Percentiles rank a stretch among this genome's conserved stretches.
phyloP scores from a whole-genome alignment of 2,329 filamentous ascomycete species.

The Apiospora arundinis region DNA sequence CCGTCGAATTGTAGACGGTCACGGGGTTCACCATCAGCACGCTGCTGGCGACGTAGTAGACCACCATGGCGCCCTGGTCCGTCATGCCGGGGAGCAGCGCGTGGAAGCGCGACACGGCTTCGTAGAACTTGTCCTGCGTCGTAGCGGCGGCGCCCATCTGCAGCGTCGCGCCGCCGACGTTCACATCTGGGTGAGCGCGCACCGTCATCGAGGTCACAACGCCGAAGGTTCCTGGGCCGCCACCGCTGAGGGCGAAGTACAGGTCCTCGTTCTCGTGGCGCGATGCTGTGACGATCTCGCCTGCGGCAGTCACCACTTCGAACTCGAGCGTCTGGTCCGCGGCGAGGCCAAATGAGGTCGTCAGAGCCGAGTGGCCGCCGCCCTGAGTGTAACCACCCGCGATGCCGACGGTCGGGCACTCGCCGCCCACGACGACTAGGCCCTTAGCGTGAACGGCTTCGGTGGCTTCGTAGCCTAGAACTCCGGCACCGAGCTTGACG shows the following conservation, averaged over 20 bases:
- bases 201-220: slow-evolving; percentile 45
- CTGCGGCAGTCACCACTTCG: slow-evolving; percentile 48
- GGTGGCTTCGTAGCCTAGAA: slow-evolving; percentile 35
- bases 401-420: slow-evolving; percentile 56
- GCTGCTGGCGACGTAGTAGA: slow-evolving; percentile 31
- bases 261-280: slow-evolving; percentile 52
- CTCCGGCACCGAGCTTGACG: slow-evolving; percentile 37
- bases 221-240: slow-evolving; percentile 56
- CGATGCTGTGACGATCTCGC: slow-evolving; percentile 45
- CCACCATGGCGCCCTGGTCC: slow-evolving; percentile 34
- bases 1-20: slow-evolving; percentile 38
- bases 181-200: slow-evolving; percentile 28
- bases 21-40: slow-evolving; percentile 33
- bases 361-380: slow-evolving; percentile 56
- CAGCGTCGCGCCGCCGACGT: slow-evolving; percentile 32
- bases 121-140: slow-evolving; percentile 30
- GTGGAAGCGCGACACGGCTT: slow-evolving; percentile 34
- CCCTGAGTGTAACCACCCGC: slow-evolving; percentile 60
- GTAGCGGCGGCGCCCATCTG: slow-evolving; percentile 30
- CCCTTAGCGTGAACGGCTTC: slow-evolving; percentile 42
- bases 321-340: slow-evolving; percentile 55
- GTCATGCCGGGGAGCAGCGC: slow-evolving; percentile 34
- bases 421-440: slow-evolving; percentile 52
- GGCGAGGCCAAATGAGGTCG: slow-evolving; percentile 51
- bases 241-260: slow-evolving; percentile 59